A percentile compares a stretch with the other conserved stretches of the same genome.
Conservation (phyloP, 208 protist genomes). For the Blastocrithidia nonstop region DNA sequence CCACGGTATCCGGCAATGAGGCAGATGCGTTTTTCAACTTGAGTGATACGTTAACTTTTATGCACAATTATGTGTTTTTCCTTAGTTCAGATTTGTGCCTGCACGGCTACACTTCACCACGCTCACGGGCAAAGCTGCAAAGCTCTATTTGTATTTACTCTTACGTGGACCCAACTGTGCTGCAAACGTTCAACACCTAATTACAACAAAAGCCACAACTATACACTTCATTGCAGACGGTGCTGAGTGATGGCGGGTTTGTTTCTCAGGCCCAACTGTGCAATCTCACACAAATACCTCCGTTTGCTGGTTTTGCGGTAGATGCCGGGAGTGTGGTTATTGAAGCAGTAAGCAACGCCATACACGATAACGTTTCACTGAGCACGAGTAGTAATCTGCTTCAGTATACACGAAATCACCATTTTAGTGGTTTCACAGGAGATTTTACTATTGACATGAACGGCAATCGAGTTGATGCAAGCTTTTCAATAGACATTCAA, state of each 20-base stretch:
- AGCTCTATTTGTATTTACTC: slow-evolving; percentile 74
- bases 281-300: slow-evolving; percentile 14
- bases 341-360: slow-evolving; percentile 25
- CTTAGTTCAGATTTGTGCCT: slow-evolving; percentile 48
- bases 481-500: slow-evolving; percentile 57
- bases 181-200: slow-evolving; percentile 23
- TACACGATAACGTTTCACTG: slow-evolving; percentile 22
- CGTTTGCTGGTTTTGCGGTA: slow-evolving; percentile 41
- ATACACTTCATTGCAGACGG: slow-evolving; percentile 14
- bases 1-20: slow-evolving; percentile 22
- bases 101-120: slow-evolving; percentile 15
- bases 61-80: slow-evolving; percentile 71
- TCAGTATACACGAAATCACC: slow-evolving; percentile 32
- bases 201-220: slow-evolving; percentile 11
- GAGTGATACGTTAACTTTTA: slow-evolving; percentile 23
- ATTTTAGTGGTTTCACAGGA: slow-evolving; percentile 35
- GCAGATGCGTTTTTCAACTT: slow-evolving; percentile 53
- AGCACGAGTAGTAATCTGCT: slow-evolving; percentile 25
- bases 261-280: slow-evolving; percentile 27
- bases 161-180: slow-evolving; percentile 11
- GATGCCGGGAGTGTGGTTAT: slow-evolving; percentile 61
- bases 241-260: slow-evolving; percentile 51
- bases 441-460: slow-evolving; percentile 41
- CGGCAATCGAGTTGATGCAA: slow-evolving; percentile 50
- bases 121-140: slow-evolving; percentile 26